Conservation (phyloP, 805 yeast genomes). For the Lachancea lanzarotensis region DNA sequence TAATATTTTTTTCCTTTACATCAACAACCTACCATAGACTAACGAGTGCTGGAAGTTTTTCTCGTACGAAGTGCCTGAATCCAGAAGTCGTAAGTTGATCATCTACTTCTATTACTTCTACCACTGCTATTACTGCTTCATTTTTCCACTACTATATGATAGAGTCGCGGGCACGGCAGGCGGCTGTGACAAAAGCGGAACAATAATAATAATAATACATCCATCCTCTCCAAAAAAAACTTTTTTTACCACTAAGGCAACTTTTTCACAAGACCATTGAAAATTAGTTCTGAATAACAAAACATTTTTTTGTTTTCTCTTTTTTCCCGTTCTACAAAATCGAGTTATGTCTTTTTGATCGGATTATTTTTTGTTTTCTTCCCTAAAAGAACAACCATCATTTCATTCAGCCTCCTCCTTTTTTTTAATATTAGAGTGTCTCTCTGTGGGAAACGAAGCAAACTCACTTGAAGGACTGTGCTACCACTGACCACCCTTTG, state of each 20-base stretch:
- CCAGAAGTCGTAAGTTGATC: no score
- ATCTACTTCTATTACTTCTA: no score
- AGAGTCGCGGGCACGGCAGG: not conserved
- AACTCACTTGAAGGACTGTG: no score
- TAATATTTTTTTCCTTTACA: not conserved
- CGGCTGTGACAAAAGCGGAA: not conserved
- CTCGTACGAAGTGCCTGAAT: no score
- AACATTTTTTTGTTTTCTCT: not conserved
- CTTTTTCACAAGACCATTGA: not conserved
- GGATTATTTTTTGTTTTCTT: not conserved
- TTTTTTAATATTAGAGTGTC: not conserved
- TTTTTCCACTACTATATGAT: not conserved
- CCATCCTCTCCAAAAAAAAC: no score
- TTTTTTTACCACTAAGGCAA: no score
- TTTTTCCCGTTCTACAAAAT: not conserved
- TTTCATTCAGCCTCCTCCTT: not conserved
- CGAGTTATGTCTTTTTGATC: not conserved
- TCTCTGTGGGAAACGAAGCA: no score
- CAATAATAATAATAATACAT: no score
- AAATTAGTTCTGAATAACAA: not conserved
- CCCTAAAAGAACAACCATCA: not conserved
- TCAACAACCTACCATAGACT: not conserved
- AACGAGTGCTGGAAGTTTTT: no score
- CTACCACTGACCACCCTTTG: no score
- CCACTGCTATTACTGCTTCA: no score